Conservation (phyloP, 2,329 filamentous ascomycete species). For the Sporothrix globosa region DNA sequence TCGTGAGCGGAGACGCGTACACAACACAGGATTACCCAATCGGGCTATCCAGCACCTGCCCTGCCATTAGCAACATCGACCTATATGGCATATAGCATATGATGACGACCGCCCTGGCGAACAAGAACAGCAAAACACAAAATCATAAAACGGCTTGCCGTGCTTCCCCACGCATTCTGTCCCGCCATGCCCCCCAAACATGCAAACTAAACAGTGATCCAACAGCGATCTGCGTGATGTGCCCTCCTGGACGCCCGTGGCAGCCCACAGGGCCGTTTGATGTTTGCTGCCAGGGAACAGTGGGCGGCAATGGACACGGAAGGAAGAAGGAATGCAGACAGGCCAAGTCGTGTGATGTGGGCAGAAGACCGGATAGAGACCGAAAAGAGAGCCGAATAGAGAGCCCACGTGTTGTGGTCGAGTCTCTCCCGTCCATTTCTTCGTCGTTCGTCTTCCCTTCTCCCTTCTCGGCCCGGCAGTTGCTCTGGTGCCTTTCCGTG, state of each 20-base stretch:
- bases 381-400: too few relatives aligned
- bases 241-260: background rate
- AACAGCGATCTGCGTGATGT: conserved; percentile 12
- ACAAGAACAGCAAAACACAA: too few relatives aligned
- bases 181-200: background rate
- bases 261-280: too few relatives aligned
- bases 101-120: too few relatives aligned
- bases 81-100: too few relatives aligned
- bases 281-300: too few relatives aligned
- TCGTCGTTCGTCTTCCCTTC: background rate
- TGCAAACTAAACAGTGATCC: too few relatives aligned
- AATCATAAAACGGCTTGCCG: background rate
- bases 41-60: conserved; percentile 19
- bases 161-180: conserved; percentile 7
- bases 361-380: too few relatives aligned
- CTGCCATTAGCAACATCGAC: too few relatives aligned
- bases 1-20: too few relatives aligned
- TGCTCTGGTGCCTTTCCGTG: background rate
- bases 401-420: too few relatives aligned
- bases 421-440: background rate
- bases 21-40: conserved; percentile 17
- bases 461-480: conserved; percentile 1
- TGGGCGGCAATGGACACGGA: background rate
- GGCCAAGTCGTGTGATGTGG: background rate
- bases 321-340: background rate